Conservation (phyloP, 2,329 filamentous ascomycete genomes). For the Diaporthe citrichinensis region DNA sequence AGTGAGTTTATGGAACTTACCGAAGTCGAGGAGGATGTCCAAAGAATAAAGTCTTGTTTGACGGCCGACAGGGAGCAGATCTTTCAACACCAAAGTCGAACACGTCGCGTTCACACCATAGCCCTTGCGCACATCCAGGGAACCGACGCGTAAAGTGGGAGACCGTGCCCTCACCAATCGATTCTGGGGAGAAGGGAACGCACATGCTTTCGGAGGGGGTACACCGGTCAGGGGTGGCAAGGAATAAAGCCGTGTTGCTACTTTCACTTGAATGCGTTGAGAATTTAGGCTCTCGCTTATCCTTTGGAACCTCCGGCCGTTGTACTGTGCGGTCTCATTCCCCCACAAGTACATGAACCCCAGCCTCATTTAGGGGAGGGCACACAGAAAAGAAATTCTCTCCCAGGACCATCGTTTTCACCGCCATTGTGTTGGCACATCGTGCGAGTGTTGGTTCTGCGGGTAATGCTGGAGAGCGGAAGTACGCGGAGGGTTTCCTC, state of each 20-base stretch:
- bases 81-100: background rate
- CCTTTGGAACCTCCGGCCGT: background rate
- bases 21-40: background rate
- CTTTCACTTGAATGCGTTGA: constrained; percentile 13
- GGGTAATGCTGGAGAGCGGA: background rate
- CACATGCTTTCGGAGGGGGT: background rate
- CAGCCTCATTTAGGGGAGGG: background rate
- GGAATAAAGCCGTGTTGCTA: background rate
- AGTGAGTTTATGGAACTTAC: background rate
- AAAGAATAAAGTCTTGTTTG: background rate
- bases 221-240: background rate
- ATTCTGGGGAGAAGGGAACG: background rate
- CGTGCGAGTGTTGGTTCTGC: background rate
- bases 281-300: constrained; percentile 10
- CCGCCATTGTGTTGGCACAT: background rate
- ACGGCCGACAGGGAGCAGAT: background rate
- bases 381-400: background rate
- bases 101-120: constrained; percentile 10
- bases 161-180: background rate
- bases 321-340: constrained; percentile 1
- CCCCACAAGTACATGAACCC: background rate
- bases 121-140: constrained; percentile 16
- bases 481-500: constrained; percentile 21
- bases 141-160: constrained; percentile 16
- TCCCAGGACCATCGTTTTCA: background rate